Base-by-base conservation (phyloP, 2,329 filamentous ascomycete species). In the Pestalotiopsis sp. region DNA sequence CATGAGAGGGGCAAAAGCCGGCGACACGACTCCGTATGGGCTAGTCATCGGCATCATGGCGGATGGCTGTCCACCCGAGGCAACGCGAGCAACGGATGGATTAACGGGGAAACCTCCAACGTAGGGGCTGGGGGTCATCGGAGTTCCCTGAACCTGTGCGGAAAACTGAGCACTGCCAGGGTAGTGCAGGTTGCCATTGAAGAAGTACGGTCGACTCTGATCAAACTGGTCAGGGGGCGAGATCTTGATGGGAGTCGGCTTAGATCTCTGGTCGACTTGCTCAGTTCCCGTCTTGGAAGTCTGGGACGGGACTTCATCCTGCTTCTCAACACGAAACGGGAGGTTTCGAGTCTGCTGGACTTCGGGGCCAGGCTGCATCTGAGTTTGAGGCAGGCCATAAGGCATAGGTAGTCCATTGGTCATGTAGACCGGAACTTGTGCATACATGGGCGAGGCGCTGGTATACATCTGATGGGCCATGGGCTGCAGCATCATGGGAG, bases 191-290 rank as follows among this genome's bases (percentile, higher is more conserved):
- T 85, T 83, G 0, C 83, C 82, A 64, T 86, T 84, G 73, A 77
- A 78, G 68, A 80, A 77, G 71, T 83, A 85, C 1, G 85, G 83
- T 45, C 82, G 82, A 39, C 73, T 80, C 31, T 78, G 80, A 65
- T 88, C 85, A 67, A 85, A 82, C 65, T 84, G 81, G 20, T 84
- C 83, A 0, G 82, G 80, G 12, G 82, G 78, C 1, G 83, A 80
- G 52, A 82, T 74, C 56, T 75, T 77, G 41, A 80, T 77, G 39
- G 77, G 69, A 38, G 77, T 73, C 17, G 77, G 73, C 60, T 75
- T 78, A 20, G 74, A 64, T 66, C 78, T 82, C 52, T 80, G 73
- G 66, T 73, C 71, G 63, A 49, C 38, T n/a, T 74, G 72, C 38
- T 70, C 71, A 65, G 72, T 72, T 66, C 71, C 72, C 25, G 68